Percentiles rank a stretch among this genome's conserved stretches.
phyloP scores from a whole-genome alignment of 306 rosid species.

The Fragaria vesca region DNA sequence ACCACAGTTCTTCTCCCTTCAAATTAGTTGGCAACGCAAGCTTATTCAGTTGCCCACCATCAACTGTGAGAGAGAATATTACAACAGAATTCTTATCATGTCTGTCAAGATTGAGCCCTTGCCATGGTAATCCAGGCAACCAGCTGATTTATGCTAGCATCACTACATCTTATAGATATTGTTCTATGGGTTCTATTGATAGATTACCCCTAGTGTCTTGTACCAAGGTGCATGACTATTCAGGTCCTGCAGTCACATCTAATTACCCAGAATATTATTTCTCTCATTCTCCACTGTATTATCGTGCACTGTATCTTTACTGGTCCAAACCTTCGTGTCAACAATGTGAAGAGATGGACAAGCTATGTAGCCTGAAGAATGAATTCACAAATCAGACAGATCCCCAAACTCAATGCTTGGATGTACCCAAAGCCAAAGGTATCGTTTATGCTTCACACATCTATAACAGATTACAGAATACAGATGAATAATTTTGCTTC shows the following conservation, averaged over 20 bases:
- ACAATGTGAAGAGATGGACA: slow-evolving; percentile 28
- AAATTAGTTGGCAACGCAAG: background rate
- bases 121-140: slow-evolving; percentile 18
- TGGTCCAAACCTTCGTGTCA: slow-evolving; percentile 29
- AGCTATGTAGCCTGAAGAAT: slow-evolving; percentile 8
- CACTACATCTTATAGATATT: no score
- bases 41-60: slow-evolving; percentile 36
- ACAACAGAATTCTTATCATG: background rate
- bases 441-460: background rate
- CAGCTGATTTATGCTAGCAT: background rate
- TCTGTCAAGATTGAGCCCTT: background rate
- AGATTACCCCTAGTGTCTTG: background rate
- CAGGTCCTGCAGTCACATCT: no score
- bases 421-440: background rate
- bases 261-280: no score
- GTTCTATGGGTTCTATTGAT: accelerated
- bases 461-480: no score
- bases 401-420: background rate
- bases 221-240: slow-evolving; percentile 17
- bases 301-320: no score
- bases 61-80: background rate
- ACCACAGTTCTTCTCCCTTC: no score
- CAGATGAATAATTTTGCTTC: background rate
- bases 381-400: no score
- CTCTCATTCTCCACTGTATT: no score